These are phyloP conservation scores for Calycina herbarum DNA, from an alignment of 2,329 filamentous ascomycete genomes.

Conservation along the genomic window DNA sequence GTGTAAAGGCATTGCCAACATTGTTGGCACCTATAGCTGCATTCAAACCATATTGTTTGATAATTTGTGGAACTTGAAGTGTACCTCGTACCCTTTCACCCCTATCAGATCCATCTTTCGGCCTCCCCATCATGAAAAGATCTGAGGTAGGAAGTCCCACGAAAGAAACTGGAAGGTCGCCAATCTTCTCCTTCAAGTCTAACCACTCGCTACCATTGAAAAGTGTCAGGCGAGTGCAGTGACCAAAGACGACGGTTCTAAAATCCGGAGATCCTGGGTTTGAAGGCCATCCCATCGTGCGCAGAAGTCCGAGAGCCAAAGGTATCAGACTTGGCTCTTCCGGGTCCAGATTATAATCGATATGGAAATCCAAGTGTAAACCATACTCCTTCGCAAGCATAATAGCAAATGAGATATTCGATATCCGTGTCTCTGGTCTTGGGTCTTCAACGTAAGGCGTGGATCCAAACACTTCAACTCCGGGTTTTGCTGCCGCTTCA, in stretches of 20 bases:
- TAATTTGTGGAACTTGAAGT: constrained; percentile 60
- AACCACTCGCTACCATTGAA: constrained; percentile 52
- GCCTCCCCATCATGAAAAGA: constrained; percentile 67
- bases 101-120: constrained; percentile 31
- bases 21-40: constrained; percentile 69
- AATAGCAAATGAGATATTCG: constrained; percentile 65
- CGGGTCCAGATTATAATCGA: constrained; percentile 66
- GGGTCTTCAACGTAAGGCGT: constrained; percentile 68
- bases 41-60: constrained; percentile 56
- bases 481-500: constrained; percentile 43
- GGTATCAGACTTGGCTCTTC: constrained; percentile 52
- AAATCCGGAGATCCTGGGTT: constrained; percentile 22
- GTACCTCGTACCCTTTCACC: constrained; percentile 55
- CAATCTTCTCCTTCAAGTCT: constrained; percentile 48
- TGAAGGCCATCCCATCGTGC: constrained; percentile 49
- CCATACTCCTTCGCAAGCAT: constrained; percentile 49
- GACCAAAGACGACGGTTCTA: constrained; percentile 61
- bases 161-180: constrained; percentile 60
- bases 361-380: constrained; percentile 67
- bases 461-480: constrained; percentile 62
- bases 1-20: constrained; percentile 73
- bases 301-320: constrained; percentile 53
- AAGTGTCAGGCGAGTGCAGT: constrained; percentile 66
- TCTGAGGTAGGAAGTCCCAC: constrained; percentile 71
- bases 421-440: constrained; percentile 42